Conservation (phyloP, 345 rosid genomes). For the Capsella bursapastoris region DNA sequence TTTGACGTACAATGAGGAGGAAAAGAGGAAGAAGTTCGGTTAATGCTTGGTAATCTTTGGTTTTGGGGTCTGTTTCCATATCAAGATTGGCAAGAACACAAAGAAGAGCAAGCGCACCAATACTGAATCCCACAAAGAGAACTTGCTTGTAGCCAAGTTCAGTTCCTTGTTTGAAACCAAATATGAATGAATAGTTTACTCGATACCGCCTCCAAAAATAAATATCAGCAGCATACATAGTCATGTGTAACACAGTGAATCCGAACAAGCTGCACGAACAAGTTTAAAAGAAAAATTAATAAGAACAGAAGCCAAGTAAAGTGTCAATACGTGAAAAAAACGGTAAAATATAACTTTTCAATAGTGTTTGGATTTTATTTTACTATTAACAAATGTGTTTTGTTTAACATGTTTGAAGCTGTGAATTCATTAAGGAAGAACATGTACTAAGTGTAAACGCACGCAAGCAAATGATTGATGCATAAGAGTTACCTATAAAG, state of each 20-base stretch:
- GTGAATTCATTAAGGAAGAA: not conserved
- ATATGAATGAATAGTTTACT: slow-evolving; percentile 69
- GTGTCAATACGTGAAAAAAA: not conserved
- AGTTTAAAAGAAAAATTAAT: not conserved
- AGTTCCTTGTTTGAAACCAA: slow-evolving; percentile 77
- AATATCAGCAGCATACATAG: slow-evolving; percentile 48
- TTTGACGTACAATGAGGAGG: slow-evolving; percentile 46
- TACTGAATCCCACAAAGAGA: slow-evolving; percentile 55
- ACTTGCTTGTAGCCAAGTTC: slow-evolving; percentile 71
- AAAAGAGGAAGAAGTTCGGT: slow-evolving; percentile 57
- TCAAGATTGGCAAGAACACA: slow-evolving; percentile 66
- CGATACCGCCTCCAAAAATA: slow-evolving; percentile 50
- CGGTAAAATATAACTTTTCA: not conserved
- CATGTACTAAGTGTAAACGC: not conserved
- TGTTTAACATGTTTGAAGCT: not conserved
- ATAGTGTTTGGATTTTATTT: not conserved
- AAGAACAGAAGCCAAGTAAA: not conserved
- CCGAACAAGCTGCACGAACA: slow-evolving; percentile 50
- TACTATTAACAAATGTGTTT: not conserved
- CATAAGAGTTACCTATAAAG: slow-evolving; percentile 53
- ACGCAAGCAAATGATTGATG: not conserved
- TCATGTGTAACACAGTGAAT: slow-evolving; percentile 49
- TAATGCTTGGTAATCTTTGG: slow-evolving; percentile 47
- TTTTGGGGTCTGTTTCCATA: slow-evolving; percentile 57
- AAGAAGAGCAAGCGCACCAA: slow-evolving; percentile 55